Conservation (phyloP, 805 yeast genomes). For the Wickerhamiella vanderwaltii region DNA sequence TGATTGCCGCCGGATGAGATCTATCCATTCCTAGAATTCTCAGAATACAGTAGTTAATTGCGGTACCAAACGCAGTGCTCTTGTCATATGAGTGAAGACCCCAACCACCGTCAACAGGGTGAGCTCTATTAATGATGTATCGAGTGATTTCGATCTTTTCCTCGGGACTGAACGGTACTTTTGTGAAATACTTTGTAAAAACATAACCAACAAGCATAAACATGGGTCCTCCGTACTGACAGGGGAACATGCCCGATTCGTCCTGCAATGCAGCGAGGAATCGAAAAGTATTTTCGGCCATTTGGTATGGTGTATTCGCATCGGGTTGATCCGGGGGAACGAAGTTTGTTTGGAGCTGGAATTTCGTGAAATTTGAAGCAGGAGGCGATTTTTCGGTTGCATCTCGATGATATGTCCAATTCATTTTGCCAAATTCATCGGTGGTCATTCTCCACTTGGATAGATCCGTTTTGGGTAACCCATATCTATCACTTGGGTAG, state of each 20-base stretch:
- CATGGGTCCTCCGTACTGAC: slow-evolving; percentile 96
- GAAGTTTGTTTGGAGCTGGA: slow-evolving; percentile 23
- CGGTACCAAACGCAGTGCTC: slow-evolving; percentile 90
- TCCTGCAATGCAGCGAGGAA: slow-evolving; percentile 66
- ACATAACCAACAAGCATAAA: slow-evolving; percentile 88
- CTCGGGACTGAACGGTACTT: slow-evolving; percentile 54
- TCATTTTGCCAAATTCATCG: slow-evolving; percentile 61
- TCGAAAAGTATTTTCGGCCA: slow-evolving; percentile 62
- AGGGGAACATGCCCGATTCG: slow-evolving; percentile 75
- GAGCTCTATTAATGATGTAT: slow-evolving; percentile 80
- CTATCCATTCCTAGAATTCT: slow-evolving; percentile 65
- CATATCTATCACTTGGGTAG: slow-evolving; percentile 50
- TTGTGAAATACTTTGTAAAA: slow-evolving; percentile 57
- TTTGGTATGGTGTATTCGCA: slow-evolving; percentile 25
- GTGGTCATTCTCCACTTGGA: slow-evolving; percentile 62
- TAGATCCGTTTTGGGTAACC: slow-evolving; percentile 56
- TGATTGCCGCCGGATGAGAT: slow-evolving; percentile 63
- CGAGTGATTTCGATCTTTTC: slow-evolving; percentile 61
- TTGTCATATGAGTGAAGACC: slow-evolving; percentile 89
- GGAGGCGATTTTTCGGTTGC: slow-evolving; percentile 28
- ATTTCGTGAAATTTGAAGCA: slow-evolving; percentile 24
- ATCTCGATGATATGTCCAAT: slow-evolving; percentile 48
- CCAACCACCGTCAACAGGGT: slow-evolving; percentile 99
- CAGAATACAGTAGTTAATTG: slow-evolving; percentile 70
- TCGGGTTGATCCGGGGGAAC: slow-evolving; percentile 29